A percentile compares a stretch with the other conserved stretches of the same genome.
phyloP scores from a whole-genome alignment of 2,329 filamentous ascomycete genomes.

The Talaromyces sp. region DNA sequence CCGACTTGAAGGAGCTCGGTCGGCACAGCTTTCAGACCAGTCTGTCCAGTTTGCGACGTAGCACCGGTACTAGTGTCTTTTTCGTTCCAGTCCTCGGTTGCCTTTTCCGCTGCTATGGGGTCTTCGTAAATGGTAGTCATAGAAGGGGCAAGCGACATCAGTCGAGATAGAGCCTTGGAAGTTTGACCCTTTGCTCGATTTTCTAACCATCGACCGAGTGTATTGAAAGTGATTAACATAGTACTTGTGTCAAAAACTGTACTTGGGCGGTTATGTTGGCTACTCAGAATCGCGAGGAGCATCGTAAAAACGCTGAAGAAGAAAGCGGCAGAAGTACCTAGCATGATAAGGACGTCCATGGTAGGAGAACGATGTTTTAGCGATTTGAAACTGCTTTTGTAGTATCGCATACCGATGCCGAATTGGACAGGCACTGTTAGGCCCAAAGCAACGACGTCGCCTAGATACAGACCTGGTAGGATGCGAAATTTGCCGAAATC shows the following conservation, averaged over 20 bases:
- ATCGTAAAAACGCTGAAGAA: conserved; percentile 91
- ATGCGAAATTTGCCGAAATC: conserved; percentile 72
- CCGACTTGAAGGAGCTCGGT: conserved; percentile 93
- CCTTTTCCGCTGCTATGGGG: conserved; percentile 88
- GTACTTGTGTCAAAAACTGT: conserved; percentile 97
- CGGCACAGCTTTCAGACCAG: conserved; percentile 82
- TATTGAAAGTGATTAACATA: conserved; percentile 97
- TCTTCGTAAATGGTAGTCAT: conserved; percentile 97
- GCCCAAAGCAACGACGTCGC: conserved; percentile 76
- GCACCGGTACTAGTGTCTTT: conserved; percentile 11
- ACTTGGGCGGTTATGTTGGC: conserved; percentile 73
- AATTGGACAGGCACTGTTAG: conserved; percentile 95
- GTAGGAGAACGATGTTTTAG: conserved; percentile 87
- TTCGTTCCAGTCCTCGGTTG: conserved; percentile 69
- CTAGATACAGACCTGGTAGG: conserved; percentile 75
- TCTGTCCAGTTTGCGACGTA: conserved; percentile 36
- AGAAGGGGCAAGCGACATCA: conserved; percentile 94
- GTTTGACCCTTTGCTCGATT: conserved; percentile 96
- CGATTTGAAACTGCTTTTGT: conserved; percentile 88
- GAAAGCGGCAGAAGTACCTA: conserved; percentile 93
- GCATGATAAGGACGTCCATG: conserved; percentile 93
- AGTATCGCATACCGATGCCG: conserved; percentile 91
- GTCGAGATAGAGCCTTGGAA: conserved; percentile 82
- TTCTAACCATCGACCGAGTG: conserved; percentile 84
- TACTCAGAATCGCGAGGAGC: conserved; percentile 71